phyloP scores from a whole-genome alignment of 257 asterid genomes.

The Gardenia jasminoides region DNA sequence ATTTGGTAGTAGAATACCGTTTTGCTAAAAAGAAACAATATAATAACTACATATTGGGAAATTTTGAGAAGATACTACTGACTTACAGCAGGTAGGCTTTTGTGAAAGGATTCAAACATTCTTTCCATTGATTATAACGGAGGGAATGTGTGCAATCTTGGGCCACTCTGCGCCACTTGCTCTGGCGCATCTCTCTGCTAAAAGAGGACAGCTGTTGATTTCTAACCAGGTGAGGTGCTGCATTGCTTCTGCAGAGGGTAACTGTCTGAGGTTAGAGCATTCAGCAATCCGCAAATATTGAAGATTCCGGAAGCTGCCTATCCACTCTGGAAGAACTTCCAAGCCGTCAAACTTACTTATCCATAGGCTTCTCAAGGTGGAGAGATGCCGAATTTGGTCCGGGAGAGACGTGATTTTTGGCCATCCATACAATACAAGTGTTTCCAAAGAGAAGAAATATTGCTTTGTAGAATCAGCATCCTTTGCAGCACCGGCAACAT shows the following conservation, averaged over 20 bases:
- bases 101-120: too few species aligned
- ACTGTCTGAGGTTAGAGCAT: slow-evolving; percentile 9
- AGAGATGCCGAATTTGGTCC: background rate
- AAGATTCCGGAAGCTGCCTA: slow-evolving; percentile 16
- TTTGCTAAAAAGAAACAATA: too few species aligned
- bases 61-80: too few species aligned
- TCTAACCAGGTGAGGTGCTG: slow-evolving; percentile 1
- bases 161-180: slow-evolving; percentile 17
- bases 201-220: background rate
- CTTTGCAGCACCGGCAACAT: too few species aligned
- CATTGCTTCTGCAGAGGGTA: slow-evolving; percentile 15
- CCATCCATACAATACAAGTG: background rate
- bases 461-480: too few species aligned
- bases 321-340: slow-evolving; percentile 31
- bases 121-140: too few species aligned
- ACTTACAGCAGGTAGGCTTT: too few species aligned
- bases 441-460: slow-evolving; percentile 1
- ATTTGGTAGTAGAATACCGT: too few species aligned
- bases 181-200: slow-evolving; percentile 5
- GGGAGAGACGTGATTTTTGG: slow-evolving; percentile 16
- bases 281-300: background rate
- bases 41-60: too few species aligned
- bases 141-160: slow-evolving; percentile 11
- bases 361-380: background rate
- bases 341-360: background rate